These are phyloP conservation scores for Chlorella sp. DNA, from an alignment of 139 green algal species.

Conservation along the genomic window DNA sequence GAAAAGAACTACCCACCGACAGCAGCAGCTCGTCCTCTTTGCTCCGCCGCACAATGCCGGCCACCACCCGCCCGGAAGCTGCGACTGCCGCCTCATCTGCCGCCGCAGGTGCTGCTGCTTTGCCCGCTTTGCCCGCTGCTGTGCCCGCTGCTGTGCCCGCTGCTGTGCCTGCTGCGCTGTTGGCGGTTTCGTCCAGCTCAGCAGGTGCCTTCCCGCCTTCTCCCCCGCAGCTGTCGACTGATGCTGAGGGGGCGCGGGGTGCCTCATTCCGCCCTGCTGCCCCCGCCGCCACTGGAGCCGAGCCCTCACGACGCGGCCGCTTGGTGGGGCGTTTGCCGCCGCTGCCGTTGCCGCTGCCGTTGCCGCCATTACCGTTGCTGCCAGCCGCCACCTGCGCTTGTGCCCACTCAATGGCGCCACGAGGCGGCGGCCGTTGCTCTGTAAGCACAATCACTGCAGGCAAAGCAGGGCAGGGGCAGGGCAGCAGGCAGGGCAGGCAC, in stretches of 20 bases:
- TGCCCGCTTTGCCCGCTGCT: too few species aligned
- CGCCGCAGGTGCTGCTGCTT: too few species aligned
- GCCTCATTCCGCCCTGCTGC: not conserved
- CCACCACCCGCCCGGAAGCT: too few species aligned
- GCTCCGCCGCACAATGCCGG: too few species aligned
- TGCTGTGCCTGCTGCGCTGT: too few species aligned
- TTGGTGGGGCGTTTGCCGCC: conserved; percentile 10
- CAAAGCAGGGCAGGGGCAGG: too few species aligned
- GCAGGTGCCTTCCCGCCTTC: not conserved
- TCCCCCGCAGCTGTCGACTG: conserved; percentile 15
- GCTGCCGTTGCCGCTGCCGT: not conserved
- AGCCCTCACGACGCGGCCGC: conserved; percentile 13
- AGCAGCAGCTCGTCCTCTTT: too few species aligned
- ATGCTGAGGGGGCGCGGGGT: not conserved
- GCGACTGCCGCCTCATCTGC: too few species aligned
- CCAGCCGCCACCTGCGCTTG: conserved; percentile 1
- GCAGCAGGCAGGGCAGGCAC: not conserved
- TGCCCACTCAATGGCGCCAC: conserved; percentile 27
- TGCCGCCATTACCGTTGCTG: not conserved
- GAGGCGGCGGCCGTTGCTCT: conserved; percentile 17
- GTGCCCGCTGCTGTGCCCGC: too few species aligned
- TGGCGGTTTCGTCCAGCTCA: too few species aligned
- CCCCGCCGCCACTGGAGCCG: not conserved
- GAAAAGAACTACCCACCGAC: too few species aligned
- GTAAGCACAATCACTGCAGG: conserved; percentile 30